Conservation (phyloP, 257 asterid species). For the Gentiana dahurica region DNA sequence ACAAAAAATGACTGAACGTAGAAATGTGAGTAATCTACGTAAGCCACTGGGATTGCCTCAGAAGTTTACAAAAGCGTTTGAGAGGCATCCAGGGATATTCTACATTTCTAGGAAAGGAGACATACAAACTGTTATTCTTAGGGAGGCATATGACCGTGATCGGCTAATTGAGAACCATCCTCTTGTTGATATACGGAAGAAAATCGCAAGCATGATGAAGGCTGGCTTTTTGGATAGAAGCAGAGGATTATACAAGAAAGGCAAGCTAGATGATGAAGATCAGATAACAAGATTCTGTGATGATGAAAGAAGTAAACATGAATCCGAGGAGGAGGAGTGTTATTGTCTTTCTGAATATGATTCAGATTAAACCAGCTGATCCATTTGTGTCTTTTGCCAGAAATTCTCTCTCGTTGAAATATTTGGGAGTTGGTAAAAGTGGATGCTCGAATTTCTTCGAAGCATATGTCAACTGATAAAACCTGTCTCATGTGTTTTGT, state of each 20-base stretch:
- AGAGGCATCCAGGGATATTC: slow-evolving; percentile 82
- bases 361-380: slow-evolving; percentile 30
- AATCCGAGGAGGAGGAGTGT: slow-evolving; percentile 44
- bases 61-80: slow-evolving; percentile 82
- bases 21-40: slow-evolving; percentile 72
- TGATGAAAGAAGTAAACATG: slow-evolving; percentile 11
- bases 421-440: no score
- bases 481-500: no score
- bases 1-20: slow-evolving; percentile 51
- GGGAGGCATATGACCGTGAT: slow-evolving; percentile 73
- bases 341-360: slow-evolving; percentile 39
- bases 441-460: no score
- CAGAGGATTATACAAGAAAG: slow-evolving; percentile 50
- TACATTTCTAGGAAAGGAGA: slow-evolving; percentile 71
- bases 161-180: slow-evolving; percentile 61
- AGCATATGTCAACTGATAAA: no score
- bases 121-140: slow-evolving; percentile 63
- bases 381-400: not conserved
- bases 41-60: slow-evolving; percentile 67
- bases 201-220: slow-evolving; percentile 53
- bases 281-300: slow-evolving; percentile 10
- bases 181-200: slow-evolving; percentile 46
- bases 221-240: slow-evolving; percentile 62
- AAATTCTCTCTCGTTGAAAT: no score
- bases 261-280: slow-evolving; percentile 16